These are phyloP conservation scores for Dryas drummondii DNA, from an alignment of 306 rosid species.

Conservation along the genomic window DNA sequence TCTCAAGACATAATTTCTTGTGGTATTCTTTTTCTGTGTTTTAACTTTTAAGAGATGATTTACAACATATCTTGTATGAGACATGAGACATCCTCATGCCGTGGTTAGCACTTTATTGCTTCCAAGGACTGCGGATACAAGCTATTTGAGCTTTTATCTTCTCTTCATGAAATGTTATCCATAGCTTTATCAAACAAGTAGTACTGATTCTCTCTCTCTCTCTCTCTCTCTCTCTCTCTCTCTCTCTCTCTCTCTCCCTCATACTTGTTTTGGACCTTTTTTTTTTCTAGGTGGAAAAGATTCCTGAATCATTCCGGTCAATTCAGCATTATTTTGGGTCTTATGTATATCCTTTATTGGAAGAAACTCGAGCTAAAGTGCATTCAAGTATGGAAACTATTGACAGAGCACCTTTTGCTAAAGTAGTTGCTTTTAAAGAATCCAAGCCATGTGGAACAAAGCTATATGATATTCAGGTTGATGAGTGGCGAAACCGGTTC, in stretches of 20 bases:
- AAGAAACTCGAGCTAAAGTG: constrained; percentile 53
- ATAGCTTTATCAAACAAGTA: too few relatives aligned
- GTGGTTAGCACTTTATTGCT: too few relatives aligned
- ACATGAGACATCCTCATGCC: too few relatives aligned
- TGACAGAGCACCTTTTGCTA: constrained; percentile 46
- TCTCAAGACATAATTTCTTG: too few relatives aligned
- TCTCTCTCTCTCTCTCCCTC: too few relatives aligned
- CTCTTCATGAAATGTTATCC: too few relatives aligned
- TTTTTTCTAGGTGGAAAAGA: constrained; percentile 43
- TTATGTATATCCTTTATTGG: constrained; percentile 45
- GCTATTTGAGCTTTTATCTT: not conserved
- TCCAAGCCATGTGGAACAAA: constrained; percentile 10
- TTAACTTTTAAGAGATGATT: too few relatives aligned
- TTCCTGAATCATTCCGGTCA: constrained; percentile 37
- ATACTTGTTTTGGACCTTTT: not conserved
- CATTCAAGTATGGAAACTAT: constrained; percentile 50
- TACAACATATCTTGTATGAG: too few relatives aligned
- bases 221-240: too few relatives aligned
- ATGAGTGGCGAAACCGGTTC: constrained; percentile 51
- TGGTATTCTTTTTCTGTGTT: too few relatives aligned
- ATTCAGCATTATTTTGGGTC: constrained; percentile 39
- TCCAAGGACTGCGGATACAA: not conserved
- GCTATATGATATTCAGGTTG: constrained; percentile 40
- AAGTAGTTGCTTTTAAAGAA: constrained; percentile 39
- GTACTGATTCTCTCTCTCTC: too few relatives aligned